Conservation (phyloP, 2,329 filamentous ascomycete species). For the Basipetospora sp. region DNA sequence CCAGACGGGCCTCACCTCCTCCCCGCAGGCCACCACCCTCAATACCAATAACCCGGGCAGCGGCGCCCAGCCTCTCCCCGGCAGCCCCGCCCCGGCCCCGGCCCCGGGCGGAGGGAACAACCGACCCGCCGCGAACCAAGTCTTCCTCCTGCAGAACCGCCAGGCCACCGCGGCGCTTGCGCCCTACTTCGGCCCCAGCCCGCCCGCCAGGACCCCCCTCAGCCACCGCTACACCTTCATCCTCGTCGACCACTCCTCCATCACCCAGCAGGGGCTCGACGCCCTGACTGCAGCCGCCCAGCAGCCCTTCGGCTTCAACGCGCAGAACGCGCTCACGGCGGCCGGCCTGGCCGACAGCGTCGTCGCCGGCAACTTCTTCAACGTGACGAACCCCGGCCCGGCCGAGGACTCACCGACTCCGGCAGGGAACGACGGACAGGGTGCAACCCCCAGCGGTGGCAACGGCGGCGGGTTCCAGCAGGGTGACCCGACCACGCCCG, state of each 20-base stretch:
- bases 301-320: constrained; percentile 19
- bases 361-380: constrained; percentile 24
- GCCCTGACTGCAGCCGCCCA: constrained; percentile 16
- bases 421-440: not conserved
- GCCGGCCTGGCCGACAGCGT: constrained; percentile 18
- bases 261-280: constrained; percentile 13
- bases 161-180: constrained; percentile 14
- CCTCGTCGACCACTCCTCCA: constrained; percentile 23
- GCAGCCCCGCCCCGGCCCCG: too few species aligned
- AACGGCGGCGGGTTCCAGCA: too few species aligned
- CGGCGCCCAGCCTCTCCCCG: too few species aligned
- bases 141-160: constrained; percentile 20
- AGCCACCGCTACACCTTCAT: constrained; percentile 26
- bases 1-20: constrained; percentile 23
- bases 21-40: constrained; percentile 9
- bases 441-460: not conserved
- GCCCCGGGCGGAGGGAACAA: too few species aligned
- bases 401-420: not conserved
- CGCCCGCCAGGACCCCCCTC: constrained; percentile 22
- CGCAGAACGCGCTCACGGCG: constrained; percentile 15
- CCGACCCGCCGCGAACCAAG: constrained; percentile 6
- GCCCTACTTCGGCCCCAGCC: constrained; percentile 22
- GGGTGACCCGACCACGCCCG: too few species aligned
- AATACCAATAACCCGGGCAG: constrained; percentile 8
- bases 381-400: constrained; percentile 21